Evolutionary conservation across 345 rosid genomes (phyloP).

Genomic region (Durio zibethinus): DNA sequence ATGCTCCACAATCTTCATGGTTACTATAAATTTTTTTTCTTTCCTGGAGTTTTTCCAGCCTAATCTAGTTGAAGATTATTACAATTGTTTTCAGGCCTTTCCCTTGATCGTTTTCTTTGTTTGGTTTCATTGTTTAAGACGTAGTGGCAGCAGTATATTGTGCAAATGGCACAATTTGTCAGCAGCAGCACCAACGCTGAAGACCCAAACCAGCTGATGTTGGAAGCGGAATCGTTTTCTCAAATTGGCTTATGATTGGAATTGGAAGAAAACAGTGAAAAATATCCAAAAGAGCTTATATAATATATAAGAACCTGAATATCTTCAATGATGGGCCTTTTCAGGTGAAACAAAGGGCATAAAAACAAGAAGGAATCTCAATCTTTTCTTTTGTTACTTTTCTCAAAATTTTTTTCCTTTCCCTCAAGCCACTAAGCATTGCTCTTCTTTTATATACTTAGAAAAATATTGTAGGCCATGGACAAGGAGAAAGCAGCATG

Average conservation of each 20-base stretch:
- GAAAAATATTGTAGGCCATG: neutral
- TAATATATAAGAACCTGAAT: neutral
- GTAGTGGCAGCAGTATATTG: neutral
- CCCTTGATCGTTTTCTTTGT: neutral
- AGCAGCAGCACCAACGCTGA: neutral
- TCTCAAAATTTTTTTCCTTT: too few species aligned
- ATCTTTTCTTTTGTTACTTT: neutral
- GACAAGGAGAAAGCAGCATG: neutral
- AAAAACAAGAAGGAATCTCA: neutral
- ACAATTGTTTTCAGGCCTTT: too few species aligned
- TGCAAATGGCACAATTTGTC: too few species aligned
- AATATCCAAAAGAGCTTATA: neutral
- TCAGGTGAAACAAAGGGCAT: neutral
- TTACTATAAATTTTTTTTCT: too few species aligned
- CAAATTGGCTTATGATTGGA: neutral
- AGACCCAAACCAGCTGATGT: neutral
- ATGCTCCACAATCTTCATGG: too few species aligned
- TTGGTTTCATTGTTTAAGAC: neutral
- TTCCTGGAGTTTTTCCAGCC: neutral
- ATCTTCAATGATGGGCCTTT: neutral
- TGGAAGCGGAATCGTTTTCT: neutral
- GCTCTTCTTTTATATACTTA: neutral
- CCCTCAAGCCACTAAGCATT: too few species aligned
- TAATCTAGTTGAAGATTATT: neutral
- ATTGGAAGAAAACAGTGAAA: neutral